Conservation (phyloP, 768 basidiomycete species). For the Russula sp. region DNA sequence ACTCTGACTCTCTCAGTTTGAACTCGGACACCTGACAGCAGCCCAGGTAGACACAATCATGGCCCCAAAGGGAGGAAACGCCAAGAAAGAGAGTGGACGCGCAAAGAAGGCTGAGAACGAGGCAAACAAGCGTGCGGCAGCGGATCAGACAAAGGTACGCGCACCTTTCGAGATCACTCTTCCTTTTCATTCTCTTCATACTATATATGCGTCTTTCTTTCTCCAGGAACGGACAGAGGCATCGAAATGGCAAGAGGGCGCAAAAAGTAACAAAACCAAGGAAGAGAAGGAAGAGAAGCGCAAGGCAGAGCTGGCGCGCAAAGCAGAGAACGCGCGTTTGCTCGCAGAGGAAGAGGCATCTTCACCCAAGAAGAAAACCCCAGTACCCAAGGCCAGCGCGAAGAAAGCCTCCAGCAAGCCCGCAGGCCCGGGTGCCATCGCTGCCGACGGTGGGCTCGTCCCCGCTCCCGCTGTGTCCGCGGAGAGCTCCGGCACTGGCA, state of each 20-base stretch:
- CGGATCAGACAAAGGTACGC: conserved; percentile 51
- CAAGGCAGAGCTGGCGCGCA: conserved; percentile 72
- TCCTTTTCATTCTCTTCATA: neutral
- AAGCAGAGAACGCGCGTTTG: conserved; percentile 77
- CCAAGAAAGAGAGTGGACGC: conserved; percentile 86
- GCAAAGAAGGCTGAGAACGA: conserved; percentile 93
- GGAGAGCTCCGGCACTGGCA: conserved; percentile 27
- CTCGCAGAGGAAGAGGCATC: conserved; percentile 83
- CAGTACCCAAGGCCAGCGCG: conserved; percentile 34
- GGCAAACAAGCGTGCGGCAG: conserved; percentile 63
- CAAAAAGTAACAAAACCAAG: conserved; percentile 60
- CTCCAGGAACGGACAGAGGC: conserved; percentile 65
- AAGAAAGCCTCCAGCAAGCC: conserved; percentile 32
- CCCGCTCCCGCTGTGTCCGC: conserved; percentile 22
- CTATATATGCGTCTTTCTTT: neutral
- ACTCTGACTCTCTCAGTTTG: too few relatives aligned
- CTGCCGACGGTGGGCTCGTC: conserved; percentile 56
- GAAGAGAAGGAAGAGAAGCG: conserved; percentile 78
- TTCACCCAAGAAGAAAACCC: conserved; percentile 46
- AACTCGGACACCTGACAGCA: neutral
- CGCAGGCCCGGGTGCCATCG: conserved; percentile 79
- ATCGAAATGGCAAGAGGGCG: conserved; percentile 56
- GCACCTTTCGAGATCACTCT: neutral
- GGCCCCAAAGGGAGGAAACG: conserved; percentile 83
- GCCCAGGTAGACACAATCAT: conserved; percentile 32